Evolutionary conservation across 2,329 filamentous ascomycete genomes (phyloP), one percentile per base, ranked within the genome.

Genomic region (Hypomyces perniciosus): DNA sequence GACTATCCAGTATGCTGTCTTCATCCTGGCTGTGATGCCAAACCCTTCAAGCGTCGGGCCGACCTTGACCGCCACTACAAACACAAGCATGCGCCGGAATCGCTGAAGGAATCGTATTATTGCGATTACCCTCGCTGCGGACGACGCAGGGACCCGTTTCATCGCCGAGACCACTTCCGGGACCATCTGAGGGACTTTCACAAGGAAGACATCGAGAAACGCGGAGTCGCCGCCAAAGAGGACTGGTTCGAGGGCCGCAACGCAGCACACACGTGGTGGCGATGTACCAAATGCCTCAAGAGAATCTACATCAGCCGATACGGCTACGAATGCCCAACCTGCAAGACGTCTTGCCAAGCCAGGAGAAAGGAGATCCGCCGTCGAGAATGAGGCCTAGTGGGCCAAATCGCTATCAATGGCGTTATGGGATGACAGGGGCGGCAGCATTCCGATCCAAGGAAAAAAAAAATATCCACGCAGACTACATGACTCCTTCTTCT

Each of bases 111-210:
- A 9, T 62, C 67, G 13, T 78, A 69, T 58, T 63, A 61, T 20
- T 83, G 79, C 63, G 78, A 81, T 68, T 80, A 80, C 57, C 62
- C 65, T 13, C 68, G 62, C 46, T 81, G 79, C 60, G 53, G 62
- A 27, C 73, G 79, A 6, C 65, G 64, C 29, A 60, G 61, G 5
- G 64, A 71, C 2, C 73, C 77, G 2, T 81, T 82, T 58, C 68
- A 70, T 56, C 72, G 79, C 33, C 72, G 74, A 31, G 79, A 83
- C 55, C 79, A 82, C 64, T 79, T 73, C 60, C 71, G 79, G 35
- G 78, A 80, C 51, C 79, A 83, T 60, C 70, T 79, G 35, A 72
- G 79, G 31, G 72, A 77, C 42, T 78, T 69, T 54, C 79, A 83
- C 68, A 68, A 69, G 49, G 79, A 83, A 59, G 77, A 80, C 53